A percentile compares a stretch with the other conserved stretches of the same genome.
Conservation (phyloP, 1,139 yeast genomes). For the Blastobotrys persicus region DNA sequence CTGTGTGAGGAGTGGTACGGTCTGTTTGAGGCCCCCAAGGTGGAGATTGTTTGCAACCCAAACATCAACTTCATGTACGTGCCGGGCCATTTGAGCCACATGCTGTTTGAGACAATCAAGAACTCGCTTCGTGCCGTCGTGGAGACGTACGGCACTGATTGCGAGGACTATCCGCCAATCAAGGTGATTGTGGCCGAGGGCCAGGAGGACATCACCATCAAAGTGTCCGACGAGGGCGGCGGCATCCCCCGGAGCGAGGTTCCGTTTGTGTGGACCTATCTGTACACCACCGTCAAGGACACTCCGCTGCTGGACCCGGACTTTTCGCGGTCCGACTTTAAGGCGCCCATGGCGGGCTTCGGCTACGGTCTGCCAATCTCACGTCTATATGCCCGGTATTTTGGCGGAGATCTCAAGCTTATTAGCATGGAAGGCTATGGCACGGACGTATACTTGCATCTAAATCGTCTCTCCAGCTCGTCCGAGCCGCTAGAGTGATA, state of each 20-base stretch:
- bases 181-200: slow-evolving; percentile 91
- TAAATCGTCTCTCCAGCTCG: slow-evolving; percentile 56
- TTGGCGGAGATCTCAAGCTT: slow-evolving; percentile 85
- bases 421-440: slow-evolving; percentile 95
- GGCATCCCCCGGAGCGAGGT: slow-evolving; percentile 85
- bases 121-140: slow-evolving; percentile 84
- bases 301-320: slow-evolving; percentile 69
- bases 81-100: slow-evolving; percentile 85
- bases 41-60: slow-evolving; percentile 68
- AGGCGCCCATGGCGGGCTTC: slow-evolving; percentile 93
- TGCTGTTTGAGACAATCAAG: slow-evolving; percentile 81
- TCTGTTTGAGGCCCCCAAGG: slow-evolving; percentile 75
- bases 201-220: slow-evolving; percentile 87
- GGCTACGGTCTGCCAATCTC: slow-evolving; percentile 91
- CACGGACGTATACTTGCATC: slow-evolving; percentile 84
- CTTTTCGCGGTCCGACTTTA: slow-evolving; percentile 50
- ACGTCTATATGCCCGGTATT: slow-evolving; percentile 80
- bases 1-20: slow-evolving; percentile 89
- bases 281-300: slow-evolving; percentile 81
- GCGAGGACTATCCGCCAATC: slow-evolving; percentile 74
- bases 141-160: slow-evolving; percentile 59
- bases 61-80: slow-evolving; percentile 80
- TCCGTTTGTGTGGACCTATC: slow-evolving; percentile 86
- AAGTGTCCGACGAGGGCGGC: slow-evolving; percentile 91
- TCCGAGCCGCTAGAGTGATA: slow-evolving; percentile 46